phyloP scores from a whole-genome alignment of 164 flowering plant genomes.

The Liquidambar formosana region DNA sequence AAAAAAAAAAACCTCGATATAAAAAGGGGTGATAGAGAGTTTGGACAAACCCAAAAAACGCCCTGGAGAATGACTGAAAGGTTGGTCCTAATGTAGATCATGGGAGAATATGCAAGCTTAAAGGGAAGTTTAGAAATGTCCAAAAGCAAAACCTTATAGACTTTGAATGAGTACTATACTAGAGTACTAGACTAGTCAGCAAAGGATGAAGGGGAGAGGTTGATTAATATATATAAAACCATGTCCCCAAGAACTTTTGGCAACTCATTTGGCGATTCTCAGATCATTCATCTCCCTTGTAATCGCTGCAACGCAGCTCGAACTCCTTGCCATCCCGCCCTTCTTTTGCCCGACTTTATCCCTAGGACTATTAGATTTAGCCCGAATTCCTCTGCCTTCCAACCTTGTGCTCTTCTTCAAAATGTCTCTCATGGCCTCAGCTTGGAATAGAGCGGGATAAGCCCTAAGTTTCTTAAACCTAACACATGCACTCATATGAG shows the following conservation, averaged over 20 bases:
- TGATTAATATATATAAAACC: not conserved
- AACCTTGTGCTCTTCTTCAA: slow-evolving; percentile 34
- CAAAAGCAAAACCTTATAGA: too few species aligned
- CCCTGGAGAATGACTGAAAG: not conserved
- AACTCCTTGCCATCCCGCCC: slow-evolving; percentile 63
- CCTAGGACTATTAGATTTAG: slow-evolving; percentile 43
- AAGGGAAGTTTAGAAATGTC: not conserved
- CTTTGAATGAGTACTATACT: too few species aligned
- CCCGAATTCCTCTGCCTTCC: slow-evolving; percentile 25
- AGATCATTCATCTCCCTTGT: slow-evolving; percentile 50
- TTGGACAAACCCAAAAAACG: slow-evolving; percentile 4
- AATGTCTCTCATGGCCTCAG: slow-evolving; percentile 56
- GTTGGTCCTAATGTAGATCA: not conserved
- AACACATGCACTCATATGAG: slow-evolving; percentile 47
- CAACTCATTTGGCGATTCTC: slow-evolving; percentile 1
- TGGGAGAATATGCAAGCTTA: not conserved
- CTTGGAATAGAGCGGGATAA: slow-evolving; percentile 44
- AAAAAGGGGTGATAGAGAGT: not conserved
- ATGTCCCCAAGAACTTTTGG: not conserved
- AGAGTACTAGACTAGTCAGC: not conserved
- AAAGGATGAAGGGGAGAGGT: not conserved
- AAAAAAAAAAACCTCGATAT: not conserved
- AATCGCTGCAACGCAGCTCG: slow-evolving; percentile 85
- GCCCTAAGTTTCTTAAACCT: slow-evolving; percentile 56
- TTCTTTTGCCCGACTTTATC: slow-evolving; percentile 17